These are phyloP conservation scores for Diaporthe longicolla DNA, from an alignment of 2,329 filamentous ascomycete species.

Conservation along the genomic window DNA sequence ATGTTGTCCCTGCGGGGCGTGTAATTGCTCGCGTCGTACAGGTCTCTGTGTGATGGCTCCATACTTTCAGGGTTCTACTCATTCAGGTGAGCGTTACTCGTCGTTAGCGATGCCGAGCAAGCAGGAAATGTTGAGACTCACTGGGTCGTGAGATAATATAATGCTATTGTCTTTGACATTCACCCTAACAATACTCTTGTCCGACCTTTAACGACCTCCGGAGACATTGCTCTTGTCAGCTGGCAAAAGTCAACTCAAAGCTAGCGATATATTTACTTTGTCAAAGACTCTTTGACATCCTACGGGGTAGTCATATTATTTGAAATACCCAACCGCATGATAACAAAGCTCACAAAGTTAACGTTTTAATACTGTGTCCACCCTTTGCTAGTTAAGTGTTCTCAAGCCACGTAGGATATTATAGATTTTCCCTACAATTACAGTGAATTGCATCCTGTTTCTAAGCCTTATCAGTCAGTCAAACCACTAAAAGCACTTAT, in stretches of 20 bases:
- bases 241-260: no score
- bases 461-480: no score
- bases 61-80: not conserved
- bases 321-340: no score
- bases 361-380: not conserved
- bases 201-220: accelerated
- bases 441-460: not conserved
- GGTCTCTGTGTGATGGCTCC: not conserved
- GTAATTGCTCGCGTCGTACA: not conserved
- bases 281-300: not conserved
- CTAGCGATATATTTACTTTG: not conserved
- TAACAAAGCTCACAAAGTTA: not conserved
- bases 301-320: no score
- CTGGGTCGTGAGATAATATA: no score
- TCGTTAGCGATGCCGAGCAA: not conserved
- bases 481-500: no score
- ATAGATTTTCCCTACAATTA: not conserved
- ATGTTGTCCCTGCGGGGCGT: not conserved
- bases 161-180: not conserved
- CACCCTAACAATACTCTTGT: not conserved
- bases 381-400: no score
- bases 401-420: not conserved
- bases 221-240: not conserved
- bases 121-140: not conserved
- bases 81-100: not conserved